Conservation (phyloP, 2,329 filamentous ascomycete species). For the Verticillium nonalfalfae region DNA sequence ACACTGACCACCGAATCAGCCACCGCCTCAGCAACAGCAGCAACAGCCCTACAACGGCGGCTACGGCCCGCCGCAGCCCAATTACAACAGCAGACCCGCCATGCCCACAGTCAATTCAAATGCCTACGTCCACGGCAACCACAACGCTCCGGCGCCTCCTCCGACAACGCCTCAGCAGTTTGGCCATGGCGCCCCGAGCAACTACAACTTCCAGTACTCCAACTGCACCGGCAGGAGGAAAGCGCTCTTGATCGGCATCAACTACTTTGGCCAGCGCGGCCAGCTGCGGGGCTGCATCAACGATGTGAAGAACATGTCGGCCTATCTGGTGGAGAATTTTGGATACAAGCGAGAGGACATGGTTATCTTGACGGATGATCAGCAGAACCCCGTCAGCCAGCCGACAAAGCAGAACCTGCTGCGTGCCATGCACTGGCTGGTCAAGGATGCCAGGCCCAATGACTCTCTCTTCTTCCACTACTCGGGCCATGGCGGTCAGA, state of each 20-base stretch:
- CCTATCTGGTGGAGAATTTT: constrained; percentile 61
- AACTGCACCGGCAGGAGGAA: constrained; percentile 68
- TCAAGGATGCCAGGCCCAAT: constrained; percentile 64
- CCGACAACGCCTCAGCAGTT: constrained; percentile 49
- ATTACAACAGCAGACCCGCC: constrained; percentile 40
- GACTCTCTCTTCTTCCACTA: constrained; percentile 75
- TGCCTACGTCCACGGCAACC: constrained; percentile 21
- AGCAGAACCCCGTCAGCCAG: constrained; percentile 60
- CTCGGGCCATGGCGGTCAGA: constrained; percentile 72
- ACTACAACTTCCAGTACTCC: constrained; percentile 71
- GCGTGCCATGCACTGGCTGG: constrained; percentile 70
- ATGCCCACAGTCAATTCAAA: constrained; percentile 15
- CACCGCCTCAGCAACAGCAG: constrained; percentile 33
- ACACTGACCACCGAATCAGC: constrained; percentile 4
- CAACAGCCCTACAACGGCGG: constrained; percentile 17
- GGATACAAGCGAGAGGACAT: constrained; percentile 73
- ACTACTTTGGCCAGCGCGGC: constrained; percentile 68
- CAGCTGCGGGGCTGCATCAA: constrained; percentile 76
- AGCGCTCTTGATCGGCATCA: constrained; percentile 72
- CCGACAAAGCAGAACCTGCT: constrained; percentile 73
- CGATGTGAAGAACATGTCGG: constrained; percentile 70
- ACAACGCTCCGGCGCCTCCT: constrained; percentile 31
- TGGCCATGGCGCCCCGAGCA: constrained; percentile 60
- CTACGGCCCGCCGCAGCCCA: constrained; percentile 33
- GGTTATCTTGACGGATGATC: constrained; percentile 73